Base-by-base conservation (phyloP, 1,284 basidiomycete genomes). In the Cutaneotrichosporon cavernicola region DNA sequence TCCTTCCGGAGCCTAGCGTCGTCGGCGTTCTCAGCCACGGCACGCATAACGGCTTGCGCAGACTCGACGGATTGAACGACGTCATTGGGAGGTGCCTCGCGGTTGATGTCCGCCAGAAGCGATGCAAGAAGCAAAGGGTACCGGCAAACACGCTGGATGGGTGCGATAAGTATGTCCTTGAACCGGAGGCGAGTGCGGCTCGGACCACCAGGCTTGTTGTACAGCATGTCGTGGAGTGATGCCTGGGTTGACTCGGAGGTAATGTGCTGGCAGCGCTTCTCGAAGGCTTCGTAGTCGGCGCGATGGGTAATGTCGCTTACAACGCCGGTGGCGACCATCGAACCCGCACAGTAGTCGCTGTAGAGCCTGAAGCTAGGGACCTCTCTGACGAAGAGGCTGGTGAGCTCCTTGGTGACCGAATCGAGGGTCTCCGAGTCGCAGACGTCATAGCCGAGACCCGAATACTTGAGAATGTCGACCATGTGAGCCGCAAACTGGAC, bases 91-190 rank as follows among this genome's bases (percentile, higher is more conserved):
- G 63, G 64, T 10, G 60, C 36, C 22, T 81, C 73, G 32, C 63
- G 60, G 36, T 61, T 55, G 13, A 68, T 64, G 36, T 68, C 66
- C 10, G 64, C 66, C 26, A 85, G 84, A 56, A 97, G 85, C 70
- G 90, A 87, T 64, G 88, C 88, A 43, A 97, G 85, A 14, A 97
- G 84, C 50, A 97, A 84, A 10, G 92, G 92, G 75, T 97, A 97
- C 72, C 89, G 91, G 84, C 92, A 95, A 55, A 95, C 88, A 49
- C 92, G 84, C 79, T 95, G 92, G 21, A 94, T 85, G 7, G 92
- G 92, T 76, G 91, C 91, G 80, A 95, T 94, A 80, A 95, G 83
- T 75, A 92, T 90, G 79, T 95, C 92, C 70, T 86, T 82, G 57
- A 93, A 85, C 55, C 78, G 77, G 10, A 81, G 69, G n/a, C 79